Evolutionary conservation across 1,139 yeast genomes (phyloP), one percentile per base, ranked within the genome.

Genomic region (Zygotorulaspora mrakii): DNA sequence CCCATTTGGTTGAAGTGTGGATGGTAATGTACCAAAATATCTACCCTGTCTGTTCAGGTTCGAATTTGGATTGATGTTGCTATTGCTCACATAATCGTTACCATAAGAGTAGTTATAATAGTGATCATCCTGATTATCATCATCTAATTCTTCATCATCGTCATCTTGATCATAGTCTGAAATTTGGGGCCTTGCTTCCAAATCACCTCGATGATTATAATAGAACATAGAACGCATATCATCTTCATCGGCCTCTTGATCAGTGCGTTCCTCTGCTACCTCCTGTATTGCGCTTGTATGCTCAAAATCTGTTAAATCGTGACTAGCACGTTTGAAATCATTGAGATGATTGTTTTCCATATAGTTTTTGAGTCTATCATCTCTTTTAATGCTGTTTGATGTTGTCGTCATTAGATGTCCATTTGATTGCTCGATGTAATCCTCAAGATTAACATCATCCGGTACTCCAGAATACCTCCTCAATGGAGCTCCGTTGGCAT

Each of bases 391-490:
- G 18, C 46, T 42, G 20, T 26, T 31, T 10, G 34, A 31, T 8
- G 17, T 27, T 17, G 31, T 28, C 11, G 39, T 20, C 31, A 29
- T 25, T n/a, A 29, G 25, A 29, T 76, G 79, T 41, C 76, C 82
- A 48, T 76, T 80, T 23, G 58, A 52, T 31, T 59, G 63, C 37
- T 67, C 70, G 23, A 67, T 62, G 49, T 76, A 77, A 53, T 79
- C 85, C 50, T 78, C 85, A 37, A 77, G 71, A 55, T 78, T 82
- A 11, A 78, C 71, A 55, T 79, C 83, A 54, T 79, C 83, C 1
- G 84, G 83, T 3, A 81, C 74, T 21, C 82, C 83, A 18, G 87
- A 80, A 52, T 82, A 82, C 34, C 89, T 66, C 54, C 89, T 69
- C 3, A 87, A 77, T 33, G 80, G 82, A 0, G 83, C 74, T 0